Base-by-base conservation (phyloP, 352 stramenopile genomes). In the Phytopythium sindhum region DNA sequence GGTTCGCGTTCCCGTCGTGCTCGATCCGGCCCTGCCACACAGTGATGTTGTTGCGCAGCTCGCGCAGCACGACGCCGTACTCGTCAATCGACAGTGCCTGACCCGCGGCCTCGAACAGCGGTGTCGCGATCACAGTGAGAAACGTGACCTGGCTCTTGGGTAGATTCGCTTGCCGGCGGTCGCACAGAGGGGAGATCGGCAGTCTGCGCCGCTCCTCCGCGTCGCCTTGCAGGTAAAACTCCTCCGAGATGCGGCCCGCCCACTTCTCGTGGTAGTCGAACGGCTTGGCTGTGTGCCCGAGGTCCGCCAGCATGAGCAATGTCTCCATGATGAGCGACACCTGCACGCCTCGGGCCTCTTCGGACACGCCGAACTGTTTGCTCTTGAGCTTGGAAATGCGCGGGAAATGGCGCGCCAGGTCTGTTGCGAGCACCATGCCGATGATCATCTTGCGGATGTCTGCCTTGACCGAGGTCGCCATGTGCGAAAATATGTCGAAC, bases 381-480 rank as follows among this genome's bases (percentile, higher is more conserved):
- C 75, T 89, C 58, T 88, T 91, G 61, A 95, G 79, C 26, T 87
- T 75, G 14, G 71, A 86, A 52, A 95, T 77, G 45, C 84, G 81
- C 10, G 75, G 71, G 54, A 94, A 90, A 52, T 94, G 86, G 1
- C 78, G 65, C 29, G 86, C 84, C 21, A 94, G 67, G 45, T 95
- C 86, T 0, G 86, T 95, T 17, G 81, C 86, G 1, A 95, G 70
- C 17, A 95, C 74, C 76, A 91, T 86, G 15, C 86, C 75, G 57
- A 95, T 90, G 28, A 94, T 76, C 23, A 88, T 77, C 59, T 88
- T 85, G 33, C 86, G 83, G 47, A 80, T 72, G 37, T 88, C 68
- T 9, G 58, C n/a, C 9, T 72, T 68, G 41, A 74, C 66, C 41
- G 61, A 41, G 17, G 57, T 14, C 3, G 62, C 12, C 70, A 95